Conservation (phyloP, 192 early-diverging fungal genomes). For the Diversispora epigaea region DNA sequence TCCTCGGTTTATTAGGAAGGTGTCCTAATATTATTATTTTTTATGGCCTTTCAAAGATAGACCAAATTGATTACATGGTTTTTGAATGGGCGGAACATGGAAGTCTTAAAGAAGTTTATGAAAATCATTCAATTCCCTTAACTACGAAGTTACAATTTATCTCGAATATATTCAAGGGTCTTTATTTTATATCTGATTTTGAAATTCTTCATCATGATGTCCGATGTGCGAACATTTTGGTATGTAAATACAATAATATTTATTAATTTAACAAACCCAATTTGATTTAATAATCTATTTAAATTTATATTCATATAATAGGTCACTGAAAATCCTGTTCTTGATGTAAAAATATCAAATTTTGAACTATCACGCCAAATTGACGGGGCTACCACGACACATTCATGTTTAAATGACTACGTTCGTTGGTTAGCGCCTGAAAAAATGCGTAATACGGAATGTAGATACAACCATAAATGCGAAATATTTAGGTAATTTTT, state of each 20-base stretch:
- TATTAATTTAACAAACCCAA: neutral
- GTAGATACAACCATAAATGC: neutral
- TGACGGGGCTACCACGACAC: neutral
- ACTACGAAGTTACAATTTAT: neutral
- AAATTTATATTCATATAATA: neutral
- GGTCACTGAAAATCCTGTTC: neutral
- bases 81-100: neutral
- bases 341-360: slow-evolving; percentile 2
- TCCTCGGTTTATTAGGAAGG: neutral
- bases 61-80: neutral
- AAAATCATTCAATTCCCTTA: neutral
- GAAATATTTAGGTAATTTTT: slow-evolving; percentile 17
- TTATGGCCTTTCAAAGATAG: neutral
- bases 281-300: neutral
- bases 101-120: neutral
- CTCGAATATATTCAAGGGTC: neutral
- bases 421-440: slow-evolving; percentile 20
- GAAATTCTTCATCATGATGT: slow-evolving; percentile 6
- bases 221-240: slow-evolving; percentile 15
- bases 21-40: neutral
- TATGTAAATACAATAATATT: neutral
- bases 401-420: neutral
- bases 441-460: neutral
- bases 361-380: neutral
- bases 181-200: neutral